Percentiles rank a stretch among this genome's conserved stretches.
These are phyloP conservation scores for Aspergillus jensenii DNA, from an alignment of 2,329 filamentous ascomycete genomes.

Conservation along the genomic window DNA sequence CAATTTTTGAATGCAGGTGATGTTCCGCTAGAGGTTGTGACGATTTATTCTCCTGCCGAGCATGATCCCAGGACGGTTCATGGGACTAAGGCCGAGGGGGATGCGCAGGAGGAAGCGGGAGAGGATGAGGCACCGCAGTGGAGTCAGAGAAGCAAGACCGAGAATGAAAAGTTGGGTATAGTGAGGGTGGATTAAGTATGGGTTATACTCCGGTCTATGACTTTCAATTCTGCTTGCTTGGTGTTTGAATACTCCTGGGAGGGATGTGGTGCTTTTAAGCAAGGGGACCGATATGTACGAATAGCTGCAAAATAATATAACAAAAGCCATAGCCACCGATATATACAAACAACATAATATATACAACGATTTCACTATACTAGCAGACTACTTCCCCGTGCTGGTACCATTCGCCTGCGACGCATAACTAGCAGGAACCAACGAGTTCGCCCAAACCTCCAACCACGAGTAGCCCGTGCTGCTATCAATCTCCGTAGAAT, in stretches of 20 bases:
- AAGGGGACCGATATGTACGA: too few relatives aligned
- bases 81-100: constrained; percentile 62
- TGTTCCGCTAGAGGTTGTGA: constrained; percentile 61
- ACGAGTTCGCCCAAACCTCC: constrained; percentile 20
- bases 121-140: constrained; percentile 62
- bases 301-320: too few relatives aligned
- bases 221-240: too few relatives aligned
- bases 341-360: background rate
- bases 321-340: background rate
- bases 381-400: too few relatives aligned
- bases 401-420: background rate
- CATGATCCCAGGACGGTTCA: constrained; percentile 61
- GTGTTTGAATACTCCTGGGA: too few relatives aligned
- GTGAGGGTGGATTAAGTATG: constrained; percentile 41
- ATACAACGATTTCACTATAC: background rate
- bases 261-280: too few relatives aligned
- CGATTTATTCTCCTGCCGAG: constrained; percentile 63
- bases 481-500: constrained; percentile 15
- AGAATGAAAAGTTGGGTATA: constrained; percentile 58
- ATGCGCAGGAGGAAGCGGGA: constrained; percentile 61
- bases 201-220: background rate
- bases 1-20: constrained; percentile 64
- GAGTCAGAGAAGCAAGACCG: constrained; percentile 56
- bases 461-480: constrained; percentile 16
- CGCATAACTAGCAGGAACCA: constrained; percentile 12